These are phyloP conservation scores for Chlamydomonas eustigma DNA, from an alignment of 139 green algal genomes.

Conservation along the genomic window DNA sequence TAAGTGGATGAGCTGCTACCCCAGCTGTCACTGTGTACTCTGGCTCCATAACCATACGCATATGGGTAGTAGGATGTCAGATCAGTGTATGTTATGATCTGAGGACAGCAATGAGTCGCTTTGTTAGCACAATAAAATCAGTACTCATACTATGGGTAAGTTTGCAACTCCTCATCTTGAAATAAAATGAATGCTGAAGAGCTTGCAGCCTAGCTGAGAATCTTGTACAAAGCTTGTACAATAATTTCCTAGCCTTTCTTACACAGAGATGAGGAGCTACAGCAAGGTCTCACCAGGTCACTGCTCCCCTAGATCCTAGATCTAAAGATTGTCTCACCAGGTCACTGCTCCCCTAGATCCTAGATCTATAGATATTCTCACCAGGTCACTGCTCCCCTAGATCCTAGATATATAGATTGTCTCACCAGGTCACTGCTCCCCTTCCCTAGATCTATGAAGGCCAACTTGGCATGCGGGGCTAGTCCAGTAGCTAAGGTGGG, in stretches of 20 bases:
- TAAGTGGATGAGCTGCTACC: slow-evolving; percentile 65
- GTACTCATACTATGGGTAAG: no score
- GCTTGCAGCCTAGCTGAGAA: no score
- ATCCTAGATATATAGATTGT: neutral
- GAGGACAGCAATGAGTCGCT: neutral
- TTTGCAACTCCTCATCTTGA: no score
- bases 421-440: neutral
- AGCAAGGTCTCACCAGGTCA: neutral
- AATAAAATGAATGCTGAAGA: no score
- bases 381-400: neutral
- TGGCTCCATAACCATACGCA: slow-evolving; percentile 61
- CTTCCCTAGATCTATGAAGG: slow-evolving; percentile 70
- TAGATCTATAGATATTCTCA: neutral
- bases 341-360: neutral
- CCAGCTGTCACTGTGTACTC: slow-evolving; percentile 83
- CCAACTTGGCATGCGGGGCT: slow-evolving; percentile 71
- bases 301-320: neutral
- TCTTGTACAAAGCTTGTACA: no score
- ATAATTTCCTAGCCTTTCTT: no score
- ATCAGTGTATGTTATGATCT: slow-evolving; percentile 43
- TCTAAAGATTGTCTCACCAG: neutral
- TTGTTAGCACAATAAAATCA: neutral
- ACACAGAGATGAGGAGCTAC: no score
- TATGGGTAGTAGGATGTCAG: slow-evolving; percentile 70
- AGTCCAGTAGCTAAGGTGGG: slow-evolving; percentile 53